phyloP scores from a whole-genome alignment of 2,329 filamentous ascomycete genomes.

The Claviceps arundinis region DNA sequence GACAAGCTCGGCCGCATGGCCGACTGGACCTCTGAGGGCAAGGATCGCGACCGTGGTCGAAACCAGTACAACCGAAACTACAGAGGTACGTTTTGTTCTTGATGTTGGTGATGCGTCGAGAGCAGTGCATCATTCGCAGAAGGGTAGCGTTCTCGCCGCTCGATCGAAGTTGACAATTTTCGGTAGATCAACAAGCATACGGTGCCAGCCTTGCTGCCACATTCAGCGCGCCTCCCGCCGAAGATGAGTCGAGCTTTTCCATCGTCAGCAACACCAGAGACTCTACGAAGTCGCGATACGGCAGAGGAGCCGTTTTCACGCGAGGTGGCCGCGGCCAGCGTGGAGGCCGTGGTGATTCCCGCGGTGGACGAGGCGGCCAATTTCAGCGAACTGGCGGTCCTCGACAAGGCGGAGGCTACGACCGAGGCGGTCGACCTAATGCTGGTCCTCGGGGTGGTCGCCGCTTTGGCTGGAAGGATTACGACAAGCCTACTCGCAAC shows the following conservation, averaged over 20 bases:
- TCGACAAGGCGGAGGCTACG: constrained; percentile 51
- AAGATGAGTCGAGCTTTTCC: constrained; percentile 96
- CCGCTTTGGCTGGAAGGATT: constrained; percentile 96
- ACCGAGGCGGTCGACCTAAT: constrained; percentile 57
- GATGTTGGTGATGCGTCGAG: not conserved
- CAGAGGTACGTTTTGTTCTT: constrained; percentile 48
- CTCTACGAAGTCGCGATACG: constrained; percentile 72
- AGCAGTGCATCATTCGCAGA: not conserved
- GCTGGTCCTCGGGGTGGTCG: constrained; percentile 61
- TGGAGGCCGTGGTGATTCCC: constrained; percentile 48
- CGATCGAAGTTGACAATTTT: not conserved
- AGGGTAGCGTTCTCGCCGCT: not conserved
- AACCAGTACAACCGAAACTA: constrained; percentile 88
- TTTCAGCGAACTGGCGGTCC: constrained; percentile 64
- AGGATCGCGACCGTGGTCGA: constrained; percentile 66
- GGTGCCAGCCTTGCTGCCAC: constrained; percentile 75
- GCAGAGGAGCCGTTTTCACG: constrained; percentile 82
- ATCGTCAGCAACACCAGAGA: constrained; percentile 92
- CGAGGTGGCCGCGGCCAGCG: constrained; percentile 64
- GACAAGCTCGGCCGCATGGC: constrained; percentile 99
- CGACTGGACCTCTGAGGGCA: constrained; percentile 89
- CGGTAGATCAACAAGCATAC: constrained; percentile 85
- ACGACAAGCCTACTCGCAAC: constrained; percentile 93
- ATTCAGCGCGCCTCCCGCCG: constrained; percentile 81
- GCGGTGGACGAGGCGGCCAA: constrained; percentile 43